Evolutionary conservation across 441 rosid genomes (phyloP), one percentile per base, ranked within the genome.

Genomic region (Pelargonium fulgidum): DNA sequence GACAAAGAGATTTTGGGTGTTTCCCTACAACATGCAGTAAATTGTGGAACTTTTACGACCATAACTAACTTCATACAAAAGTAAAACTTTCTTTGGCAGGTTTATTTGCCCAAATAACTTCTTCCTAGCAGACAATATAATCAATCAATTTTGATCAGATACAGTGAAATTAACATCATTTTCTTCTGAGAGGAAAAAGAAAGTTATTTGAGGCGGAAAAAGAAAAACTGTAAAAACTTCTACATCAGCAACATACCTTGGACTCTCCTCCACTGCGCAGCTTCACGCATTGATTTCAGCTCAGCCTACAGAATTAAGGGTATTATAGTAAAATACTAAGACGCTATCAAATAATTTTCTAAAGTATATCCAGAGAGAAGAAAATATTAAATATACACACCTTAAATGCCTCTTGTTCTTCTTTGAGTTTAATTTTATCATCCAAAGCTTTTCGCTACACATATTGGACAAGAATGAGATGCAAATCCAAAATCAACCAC

Each of bases 241-340:
- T 58, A 45, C 20, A 64, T 10, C 22, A 73, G 44, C 68, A 58
- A 20, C 59, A 52, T 54, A 89, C 94, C 96, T 86, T 92, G 98
- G 75, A 80, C 82, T 80, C 85, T 91, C 82, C 99, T 85, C 99
- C 97, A 93, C 69, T 86, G 86, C 64, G 97, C 96, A 79, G 95
- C 96, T 79, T 91, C 99, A 65, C 85, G 88, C 97, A 93, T 93
- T 69, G 91, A 88, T 65, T 84, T 85, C 75, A 86, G 77, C 74
- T 93, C 98, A 63, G 56, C 91, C 98, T 93, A 76, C 19, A 70
- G 65, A 66, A 70, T 26, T 33, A 63, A 56, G 59, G 26, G 41
- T 48, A 24, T 59, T 19, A 50, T 56, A 56, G 14, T 11, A 13
- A 4, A 48, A 45, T 45, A 56, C 6, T 11, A 13, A 4, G n/a